These are phyloP conservation scores for Aspergillus udagawae DNA, from an alignment of 2,329 filamentous ascomycete species.

Conservation along the genomic window DNA sequence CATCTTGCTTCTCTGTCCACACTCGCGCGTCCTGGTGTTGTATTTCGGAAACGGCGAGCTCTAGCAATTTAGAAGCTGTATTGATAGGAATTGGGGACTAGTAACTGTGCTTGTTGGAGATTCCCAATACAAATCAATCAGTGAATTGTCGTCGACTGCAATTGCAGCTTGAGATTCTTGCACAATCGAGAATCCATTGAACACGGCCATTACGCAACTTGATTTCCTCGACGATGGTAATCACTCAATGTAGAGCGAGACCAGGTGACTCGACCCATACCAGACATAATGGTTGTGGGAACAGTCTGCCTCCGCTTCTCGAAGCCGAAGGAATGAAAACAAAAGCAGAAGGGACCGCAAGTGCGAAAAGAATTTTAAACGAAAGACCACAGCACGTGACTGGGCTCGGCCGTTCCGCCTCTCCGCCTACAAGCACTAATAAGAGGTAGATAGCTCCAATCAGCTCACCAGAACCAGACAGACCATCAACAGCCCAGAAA, in stretches of 20 bases:
- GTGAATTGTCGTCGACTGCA: not conserved
- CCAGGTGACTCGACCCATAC: not conserved
- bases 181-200: not conserved
- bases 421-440: conserved; percentile 1
- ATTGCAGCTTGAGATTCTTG: not conserved
- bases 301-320: not conserved
- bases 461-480: not conserved
- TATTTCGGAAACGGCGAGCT: conserved; percentile 51
- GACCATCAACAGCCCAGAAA: not conserved
- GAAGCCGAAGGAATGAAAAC: not conserved
- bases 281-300: not conserved
- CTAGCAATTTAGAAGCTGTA: conserved; percentile 52
- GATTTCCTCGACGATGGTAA: not conserved
- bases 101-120: not conserved
- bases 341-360: not conserved
- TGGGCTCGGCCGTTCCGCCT: conserved; percentile 1
- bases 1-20: conserved; percentile 57
- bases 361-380: conserved; percentile 1
- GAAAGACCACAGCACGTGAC: conserved; percentile 11
- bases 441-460: conserved; percentile 1
- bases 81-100: not conserved
- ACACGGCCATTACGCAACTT: not conserved
- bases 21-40: conserved; percentile 50
- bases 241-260: not conserved
- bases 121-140: no score